Base-by-base conservation (phyloP, 768 basidiomycete genomes). In the Tulasnella sp. region DNA sequence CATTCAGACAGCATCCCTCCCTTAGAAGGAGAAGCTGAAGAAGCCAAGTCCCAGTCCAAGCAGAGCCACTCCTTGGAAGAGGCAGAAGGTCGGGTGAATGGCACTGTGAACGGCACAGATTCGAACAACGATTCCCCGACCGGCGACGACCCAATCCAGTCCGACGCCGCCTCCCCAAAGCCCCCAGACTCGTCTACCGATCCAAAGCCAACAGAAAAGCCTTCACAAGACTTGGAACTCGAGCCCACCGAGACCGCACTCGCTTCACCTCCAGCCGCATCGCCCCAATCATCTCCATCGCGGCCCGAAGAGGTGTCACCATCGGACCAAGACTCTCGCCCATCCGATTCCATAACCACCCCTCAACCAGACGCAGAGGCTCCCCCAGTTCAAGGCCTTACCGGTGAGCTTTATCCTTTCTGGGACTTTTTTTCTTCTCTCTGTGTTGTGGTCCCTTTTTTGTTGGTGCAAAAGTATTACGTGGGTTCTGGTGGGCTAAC, bases 101-200 rank as follows among this genome's bases (percentile, higher is more conserved):
- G 83, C 84, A 77, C 86, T 88, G 83, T 91, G 91, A 84, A 93
- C 93, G 77, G 91, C 88, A 88, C 94, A 94, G 80, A 94, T 74
- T 74, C 73, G 76, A 52, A 56, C 56, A 58, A 44, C 76, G 58
- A 77, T 77, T 77, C 56, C 38, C 76, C 76, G 76, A 52, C 76
- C 58, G 76, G 31, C 76, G 76, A 77, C 76, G 42, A 77, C 38
- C 76, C 58, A 71, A 74, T 74, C 73, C 73, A 68, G 62, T 68
- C 62, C 62, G 62, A 68, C 62, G 62, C 62, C 62, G 62, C 73
- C 73, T 40, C 73, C 73, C 38, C 73, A 46, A 40, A 74, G 24
- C 38, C 73, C 44, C 38, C 38, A 74, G 73, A 36, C 38, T 74
- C 73, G 7, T 21, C 39, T n/a, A 74, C 38, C 27, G 39, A 40